Base-by-base conservation (phyloP, 805 yeast species). In the Wickerhamomyces xylosicus region DNA sequence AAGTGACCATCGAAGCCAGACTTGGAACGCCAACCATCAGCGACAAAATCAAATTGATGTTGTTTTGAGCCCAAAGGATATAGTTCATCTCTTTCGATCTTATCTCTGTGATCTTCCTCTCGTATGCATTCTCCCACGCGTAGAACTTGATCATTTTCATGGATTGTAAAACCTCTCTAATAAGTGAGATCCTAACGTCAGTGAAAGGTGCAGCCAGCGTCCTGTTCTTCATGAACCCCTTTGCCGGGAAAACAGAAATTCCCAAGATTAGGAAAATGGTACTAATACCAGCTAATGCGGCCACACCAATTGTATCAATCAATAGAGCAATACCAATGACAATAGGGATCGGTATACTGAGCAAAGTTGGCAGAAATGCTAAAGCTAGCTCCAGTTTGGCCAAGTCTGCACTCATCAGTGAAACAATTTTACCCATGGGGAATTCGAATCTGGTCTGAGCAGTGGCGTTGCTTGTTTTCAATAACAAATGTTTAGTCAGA, bases 81-180 rank as follows among this genome's bases (percentile, higher is more conserved):
- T 62, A 58, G 5, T 50, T 46, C 73, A 78, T 72, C 57, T 84
- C 94, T 18, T 62, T 54, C 1, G 47, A 46, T 47, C 95, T 67
- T 20, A 71, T 61, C 5, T 63, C 63, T 3, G 71, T 49, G 31
- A 84, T 67, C 37, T 67, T 57, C 14, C 66, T 54, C 33, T 63
- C 61, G 54, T 81, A 85, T 2, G 94, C 81, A 14, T 65, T 64
- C 59, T 85, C 94, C 94, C 94, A 84, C 3, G 87, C 78, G 54
- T 84, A 84, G 57, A 68, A 80, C 61, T 84, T 84, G 59, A 84
- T 78, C 53, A 79, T 67, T 45, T 73, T 76, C 55, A 77, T 66
- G 48, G 74, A 68, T 43, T 64, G 67, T 43, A 77, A 58, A 15
- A 76, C 68, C 51, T 77, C 83, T 47, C 76, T 72, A 40, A 74